A percentile compares a stretch with the other conserved stretches of the same genome.
Evolutionary conservation across 169 alveolate species (phyloP).

Genomic region (Plasmodium yoelii): DNA sequence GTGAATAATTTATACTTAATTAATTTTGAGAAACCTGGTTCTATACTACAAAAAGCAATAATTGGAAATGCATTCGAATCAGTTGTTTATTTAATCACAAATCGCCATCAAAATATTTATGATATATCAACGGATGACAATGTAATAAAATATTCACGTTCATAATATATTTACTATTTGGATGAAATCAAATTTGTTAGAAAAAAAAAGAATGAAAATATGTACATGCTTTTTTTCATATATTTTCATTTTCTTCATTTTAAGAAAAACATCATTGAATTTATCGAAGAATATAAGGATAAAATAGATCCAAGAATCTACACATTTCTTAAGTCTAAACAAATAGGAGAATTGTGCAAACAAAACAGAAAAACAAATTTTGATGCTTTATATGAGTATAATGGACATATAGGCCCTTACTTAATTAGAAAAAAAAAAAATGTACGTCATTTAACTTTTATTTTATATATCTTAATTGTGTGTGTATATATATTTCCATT

Average conservation of each 20-base stretch:
- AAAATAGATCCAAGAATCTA: constrained; percentile 50
- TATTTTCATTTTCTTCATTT: not conserved
- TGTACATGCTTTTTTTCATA: not conserved
- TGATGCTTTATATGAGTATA: constrained; percentile 25
- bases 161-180: not conserved
- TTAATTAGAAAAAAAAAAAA: constrained; percentile 42
- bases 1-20: constrained; percentile 17
- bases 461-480: not conserved
- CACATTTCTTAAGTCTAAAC: constrained; percentile 16
- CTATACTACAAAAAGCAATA: constrained; percentile 45
- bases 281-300: constrained; percentile 51
- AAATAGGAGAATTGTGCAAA: constrained; percentile 17
- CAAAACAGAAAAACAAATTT: constrained; percentile 1
- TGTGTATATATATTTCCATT: too few relatives aligned
- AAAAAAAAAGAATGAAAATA: not conserved
- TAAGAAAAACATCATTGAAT: constrained; percentile 43
- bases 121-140: constrained; percentile 56
- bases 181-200: not conserved
- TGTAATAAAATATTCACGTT: constrained; percentile 3
- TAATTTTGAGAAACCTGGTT: constrained; percentile 19
- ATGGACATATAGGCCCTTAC: constrained; percentile 53
- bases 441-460: not conserved
- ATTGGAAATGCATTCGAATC: constrained; percentile 73
- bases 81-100: constrained; percentile 24
- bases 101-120: constrained; percentile 26